phyloP scores from a whole-genome alignment of 108 stramenopile species.

The Skeletonema tropicum region DNA sequence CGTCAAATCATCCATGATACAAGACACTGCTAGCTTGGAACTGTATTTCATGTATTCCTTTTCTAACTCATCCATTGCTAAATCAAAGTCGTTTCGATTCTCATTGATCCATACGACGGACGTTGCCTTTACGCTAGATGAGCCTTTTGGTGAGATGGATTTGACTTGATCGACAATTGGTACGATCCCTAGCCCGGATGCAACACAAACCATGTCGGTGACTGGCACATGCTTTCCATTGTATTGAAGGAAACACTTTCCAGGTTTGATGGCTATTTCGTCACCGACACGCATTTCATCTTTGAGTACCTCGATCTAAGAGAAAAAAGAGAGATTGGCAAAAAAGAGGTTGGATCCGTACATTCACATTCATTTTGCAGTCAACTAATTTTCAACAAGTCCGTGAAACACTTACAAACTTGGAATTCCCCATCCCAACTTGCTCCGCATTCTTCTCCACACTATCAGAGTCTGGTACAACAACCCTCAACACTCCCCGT shows the following conservation, averaged over 20 bases:
- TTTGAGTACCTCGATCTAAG: conserved; percentile 55
- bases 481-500: conserved; percentile 1
- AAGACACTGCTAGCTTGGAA: conserved; percentile 73
- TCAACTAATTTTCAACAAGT: neutral
- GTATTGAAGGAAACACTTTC: conserved; percentile 56
- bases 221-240: conserved; percentile 71
- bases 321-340: neutral
- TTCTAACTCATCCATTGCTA: conserved; percentile 69
- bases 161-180: conserved; percentile 72
- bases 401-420: conserved; percentile 54
- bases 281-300: conserved; percentile 68
- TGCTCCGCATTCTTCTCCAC: conserved; percentile 41
- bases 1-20: conserved; percentile 61
- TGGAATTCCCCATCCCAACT: conserved; percentile 48
- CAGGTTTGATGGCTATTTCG: conserved; percentile 74
- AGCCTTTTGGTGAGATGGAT: conserved; percentile 56
- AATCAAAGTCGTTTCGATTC: conserved; percentile 61
- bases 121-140: conserved; percentile 61
- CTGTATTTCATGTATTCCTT: conserved; percentile 69
- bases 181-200: conserved; percentile 65
- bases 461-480: conserved; percentile 5
- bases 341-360: neutral
- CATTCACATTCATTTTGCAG: neutral
- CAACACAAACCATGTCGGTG: conserved; percentile 73
- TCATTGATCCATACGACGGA: conserved; percentile 74